phyloP scores from a whole-genome alignment of 805 yeast genomes.

The Kurtzmaniella cleridarum region DNA sequence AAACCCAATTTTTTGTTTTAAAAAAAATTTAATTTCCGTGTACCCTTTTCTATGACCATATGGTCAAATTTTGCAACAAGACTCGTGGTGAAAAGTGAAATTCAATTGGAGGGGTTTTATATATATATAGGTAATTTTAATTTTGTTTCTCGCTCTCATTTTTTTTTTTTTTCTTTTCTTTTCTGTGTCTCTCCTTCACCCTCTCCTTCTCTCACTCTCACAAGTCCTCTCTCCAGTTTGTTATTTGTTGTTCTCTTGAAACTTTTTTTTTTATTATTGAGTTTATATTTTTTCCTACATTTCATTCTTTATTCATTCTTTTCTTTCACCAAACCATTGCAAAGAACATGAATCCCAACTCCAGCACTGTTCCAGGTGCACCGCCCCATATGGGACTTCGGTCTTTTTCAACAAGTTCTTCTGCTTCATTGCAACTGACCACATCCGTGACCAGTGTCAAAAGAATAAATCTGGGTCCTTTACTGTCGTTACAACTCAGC shows the following conservation, averaged over 20 bases:
- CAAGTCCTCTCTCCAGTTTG: too few species aligned
- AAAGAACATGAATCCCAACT: background rate
- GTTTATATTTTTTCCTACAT: background rate
- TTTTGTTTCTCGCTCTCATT: too few species aligned
- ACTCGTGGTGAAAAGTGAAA: too few species aligned
- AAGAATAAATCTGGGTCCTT: slow-evolving; percentile 42
- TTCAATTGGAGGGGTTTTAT: too few species aligned
- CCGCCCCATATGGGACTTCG: slow-evolving; percentile 29
- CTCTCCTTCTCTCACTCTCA: too few species aligned
- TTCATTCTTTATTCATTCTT: background rate
- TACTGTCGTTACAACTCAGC: slow-evolving; percentile 37
- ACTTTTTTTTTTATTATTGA: background rate
- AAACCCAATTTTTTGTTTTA: too few species aligned
- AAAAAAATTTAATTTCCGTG: too few species aligned
- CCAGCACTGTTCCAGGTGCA: slow-evolving; percentile 4
- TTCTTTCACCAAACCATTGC: background rate
- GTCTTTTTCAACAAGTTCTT: slow-evolving; percentile 31
- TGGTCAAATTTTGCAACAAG: too few species aligned
- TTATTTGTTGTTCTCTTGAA: background rate
- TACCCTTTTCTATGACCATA: too few species aligned
- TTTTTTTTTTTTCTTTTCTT: too few species aligned
- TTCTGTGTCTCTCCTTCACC: too few species aligned
- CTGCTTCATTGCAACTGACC: slow-evolving; percentile 23
- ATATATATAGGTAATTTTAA: too few species aligned
- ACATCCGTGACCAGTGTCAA: slow-evolving; percentile 25